These are phyloP conservation scores for Salix exigua DNA, from an alignment of 345 rosid genomes.

Conservation along the genomic window DNA sequence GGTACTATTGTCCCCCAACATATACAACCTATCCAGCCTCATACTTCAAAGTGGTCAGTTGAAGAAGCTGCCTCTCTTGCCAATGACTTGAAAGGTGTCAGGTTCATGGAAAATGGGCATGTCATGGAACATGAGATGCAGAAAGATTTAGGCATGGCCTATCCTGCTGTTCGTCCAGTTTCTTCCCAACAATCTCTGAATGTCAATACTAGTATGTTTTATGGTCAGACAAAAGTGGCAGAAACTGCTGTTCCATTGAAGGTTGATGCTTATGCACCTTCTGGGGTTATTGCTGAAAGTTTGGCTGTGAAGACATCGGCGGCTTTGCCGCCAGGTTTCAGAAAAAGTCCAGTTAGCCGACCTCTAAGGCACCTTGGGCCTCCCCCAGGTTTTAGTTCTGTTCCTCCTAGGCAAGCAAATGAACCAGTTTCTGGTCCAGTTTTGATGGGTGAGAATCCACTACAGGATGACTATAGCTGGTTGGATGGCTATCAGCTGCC, in stretches of 20 bases:
- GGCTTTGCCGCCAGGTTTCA: slow-evolving; percentile 32
- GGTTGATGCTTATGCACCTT: slow-evolving; percentile 39
- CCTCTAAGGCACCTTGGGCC: slow-evolving; percentile 81
- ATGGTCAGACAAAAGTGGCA: slow-evolving; percentile 38
- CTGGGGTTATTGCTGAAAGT: slow-evolving; percentile 45
- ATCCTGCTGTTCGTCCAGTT: slow-evolving; percentile 32
- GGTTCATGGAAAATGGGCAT: slow-evolving; percentile 58
- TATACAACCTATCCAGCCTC: slow-evolving; percentile 42
- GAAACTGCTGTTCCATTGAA: slow-evolving; percentile 46
- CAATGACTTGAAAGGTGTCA: slow-evolving; percentile 50
- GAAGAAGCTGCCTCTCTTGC: slow-evolving; percentile 54
- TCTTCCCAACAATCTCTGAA: slow-evolving; percentile 44
- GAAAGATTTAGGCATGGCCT: slow-evolving; percentile 37
- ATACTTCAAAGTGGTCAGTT: slow-evolving; percentile 47
- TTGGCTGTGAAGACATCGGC: slow-evolving; percentile 38
- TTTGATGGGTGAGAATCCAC: slow-evolving; percentile 27
- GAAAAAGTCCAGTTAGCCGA: slow-evolving; percentile 75
- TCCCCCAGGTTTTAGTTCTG: slow-evolving; percentile 84
- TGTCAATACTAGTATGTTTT: slow-evolving; percentile 35
- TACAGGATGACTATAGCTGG: slow-evolving; percentile 91
- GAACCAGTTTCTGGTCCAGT: slow-evolving; percentile 45
- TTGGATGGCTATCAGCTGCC: slow-evolving; percentile 87
- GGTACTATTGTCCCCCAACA: slow-evolving; percentile 40
- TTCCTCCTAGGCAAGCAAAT: slow-evolving; percentile 51
- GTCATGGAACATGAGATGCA: slow-evolving; percentile 44